phyloP scores from a whole-genome alignment of 1,284 basidiomycete genomes.

The Acaromyces ingoldii region DNA sequence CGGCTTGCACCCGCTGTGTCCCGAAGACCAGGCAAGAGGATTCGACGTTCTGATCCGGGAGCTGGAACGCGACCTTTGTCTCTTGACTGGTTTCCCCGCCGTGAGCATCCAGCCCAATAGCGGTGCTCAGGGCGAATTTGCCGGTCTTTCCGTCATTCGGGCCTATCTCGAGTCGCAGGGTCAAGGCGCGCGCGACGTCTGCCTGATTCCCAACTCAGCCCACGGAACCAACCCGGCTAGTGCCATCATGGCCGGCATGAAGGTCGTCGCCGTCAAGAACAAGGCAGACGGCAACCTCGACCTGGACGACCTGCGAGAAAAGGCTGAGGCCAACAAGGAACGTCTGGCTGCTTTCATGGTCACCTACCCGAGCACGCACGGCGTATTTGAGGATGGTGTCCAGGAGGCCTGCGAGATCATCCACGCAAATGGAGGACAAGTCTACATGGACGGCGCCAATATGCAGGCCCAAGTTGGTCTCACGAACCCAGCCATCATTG shows the following conservation, averaged over 20 bases:
- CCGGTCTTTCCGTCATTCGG: conserved; percentile 85
- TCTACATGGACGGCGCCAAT: conserved; percentile 92
- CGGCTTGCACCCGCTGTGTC: conserved; percentile 85
- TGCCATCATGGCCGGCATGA: conserved; percentile 93
- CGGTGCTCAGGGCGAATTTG: conserved; percentile 90
- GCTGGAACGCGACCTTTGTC: conserved; percentile 82
- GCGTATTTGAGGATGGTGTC: conserved; percentile 91
- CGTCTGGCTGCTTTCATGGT: conserved; percentile 96
- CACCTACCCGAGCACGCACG: conserved; percentile 72
- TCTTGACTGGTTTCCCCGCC: conserved; percentile 88
- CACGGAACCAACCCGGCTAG: conserved; percentile 74
- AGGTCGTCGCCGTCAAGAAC: conserved; percentile 89
- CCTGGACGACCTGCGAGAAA: conserved; percentile 73
- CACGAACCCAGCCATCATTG: conserved; percentile 90
- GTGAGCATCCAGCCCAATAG: conserved; percentile 97
- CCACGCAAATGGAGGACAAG: conserved; percentile 91
- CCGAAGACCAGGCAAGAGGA: conserved; percentile 80
- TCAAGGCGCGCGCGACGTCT: conserved; percentile 80
- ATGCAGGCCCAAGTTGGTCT: conserved; percentile 92
- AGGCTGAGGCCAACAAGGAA: conserved; percentile 86
- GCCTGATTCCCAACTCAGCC: conserved; percentile 88
- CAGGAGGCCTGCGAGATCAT: conserved; percentile 87
- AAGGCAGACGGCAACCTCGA: conserved; percentile 82
- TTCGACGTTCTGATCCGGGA: conserved; percentile 82
- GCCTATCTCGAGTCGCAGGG: conserved; percentile 88